These are phyloP conservation scores for Aegilops longissima DNA, from an alignment of 176 grass and related monocot genomes.

Conservation along the genomic window DNA sequence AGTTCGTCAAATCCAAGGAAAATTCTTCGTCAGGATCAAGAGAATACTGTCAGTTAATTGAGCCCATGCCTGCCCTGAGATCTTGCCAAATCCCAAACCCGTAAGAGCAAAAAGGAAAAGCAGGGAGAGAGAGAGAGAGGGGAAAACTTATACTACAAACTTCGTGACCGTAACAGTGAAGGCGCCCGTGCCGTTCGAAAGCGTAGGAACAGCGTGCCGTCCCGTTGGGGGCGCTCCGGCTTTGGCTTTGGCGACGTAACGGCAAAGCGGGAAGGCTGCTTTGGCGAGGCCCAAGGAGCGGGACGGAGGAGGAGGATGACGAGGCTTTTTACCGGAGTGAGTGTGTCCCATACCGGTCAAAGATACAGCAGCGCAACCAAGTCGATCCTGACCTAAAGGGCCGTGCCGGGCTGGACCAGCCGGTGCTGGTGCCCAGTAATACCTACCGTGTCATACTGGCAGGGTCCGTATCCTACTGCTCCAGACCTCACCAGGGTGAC, in stretches of 20 bases:
- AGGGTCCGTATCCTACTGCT: neutral
- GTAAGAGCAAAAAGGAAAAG: neutral
- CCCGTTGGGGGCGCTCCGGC: neutral
- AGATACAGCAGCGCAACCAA: conserved; percentile 22
- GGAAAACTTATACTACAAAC: neutral
- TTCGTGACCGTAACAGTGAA: conserved; percentile 9
- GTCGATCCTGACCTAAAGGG: neutral
- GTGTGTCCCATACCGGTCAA: conserved; percentile 40
- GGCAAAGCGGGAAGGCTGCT: conserved; percentile 1
- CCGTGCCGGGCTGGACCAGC: neutral
- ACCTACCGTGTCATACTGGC: neutral
- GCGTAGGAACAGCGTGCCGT: neutral
- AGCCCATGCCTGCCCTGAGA: conserved; percentile 46
- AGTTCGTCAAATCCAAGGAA: conserved; percentile 31
- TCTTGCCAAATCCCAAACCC: conserved; percentile 5
- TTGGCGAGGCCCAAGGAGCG: conserved; percentile 39
- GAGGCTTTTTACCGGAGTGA: neutral
- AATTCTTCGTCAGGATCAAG: conserved; percentile 38
- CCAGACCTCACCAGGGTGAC: neutral
- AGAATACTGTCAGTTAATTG: neutral
- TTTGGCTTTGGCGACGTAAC: conserved; percentile 7
- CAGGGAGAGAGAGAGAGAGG: no score
- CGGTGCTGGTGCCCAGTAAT: neutral
- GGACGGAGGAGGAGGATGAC: neutral
- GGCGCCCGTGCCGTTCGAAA: conserved; percentile 13